Conservation (phyloP, 371 early-diverging fungal genomes). For the Mucor indicus region DNA sequence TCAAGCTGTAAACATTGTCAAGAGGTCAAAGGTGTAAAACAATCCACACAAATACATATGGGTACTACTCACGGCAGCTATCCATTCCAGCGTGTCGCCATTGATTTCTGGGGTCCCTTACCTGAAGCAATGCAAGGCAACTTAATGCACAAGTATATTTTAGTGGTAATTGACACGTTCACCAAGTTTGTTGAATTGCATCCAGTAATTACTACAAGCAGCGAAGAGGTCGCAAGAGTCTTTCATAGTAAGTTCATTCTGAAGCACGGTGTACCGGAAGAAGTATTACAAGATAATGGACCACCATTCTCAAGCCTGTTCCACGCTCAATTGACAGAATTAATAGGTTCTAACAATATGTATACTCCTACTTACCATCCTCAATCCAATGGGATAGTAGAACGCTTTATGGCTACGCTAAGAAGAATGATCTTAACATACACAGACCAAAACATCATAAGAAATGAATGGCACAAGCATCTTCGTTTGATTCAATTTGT, state of each 20-base stretch:
- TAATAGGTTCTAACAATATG: neutral
- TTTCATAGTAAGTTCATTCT: neutral
- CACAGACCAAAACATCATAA: neutral
- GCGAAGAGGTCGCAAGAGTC: neutral
- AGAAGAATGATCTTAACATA: neutral
- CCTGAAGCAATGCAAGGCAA: neutral
- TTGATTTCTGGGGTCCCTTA: conserved; percentile 2
- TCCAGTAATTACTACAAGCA: neutral
- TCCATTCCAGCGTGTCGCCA: neutral
- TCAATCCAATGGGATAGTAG: conserved; percentile 5
- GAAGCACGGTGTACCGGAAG: neutral
- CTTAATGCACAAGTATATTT: neutral
- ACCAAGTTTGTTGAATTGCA: neutral
- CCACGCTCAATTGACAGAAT: neutral
- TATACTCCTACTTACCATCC: conserved; percentile 5
- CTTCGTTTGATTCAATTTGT: neutral
- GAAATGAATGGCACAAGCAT: neutral
- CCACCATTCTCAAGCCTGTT: neutral
- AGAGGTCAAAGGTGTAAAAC: neutral
- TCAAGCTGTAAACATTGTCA: neutral
- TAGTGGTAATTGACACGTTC: neutral
- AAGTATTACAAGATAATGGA: neutral
- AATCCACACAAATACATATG: neutral
- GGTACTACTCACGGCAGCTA: neutral
- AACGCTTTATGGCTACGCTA: conserved; percentile 1